Conservation (phyloP, 2,329 filamentous ascomycete genomes). For the Fonsecaea multimorphosa region DNA sequence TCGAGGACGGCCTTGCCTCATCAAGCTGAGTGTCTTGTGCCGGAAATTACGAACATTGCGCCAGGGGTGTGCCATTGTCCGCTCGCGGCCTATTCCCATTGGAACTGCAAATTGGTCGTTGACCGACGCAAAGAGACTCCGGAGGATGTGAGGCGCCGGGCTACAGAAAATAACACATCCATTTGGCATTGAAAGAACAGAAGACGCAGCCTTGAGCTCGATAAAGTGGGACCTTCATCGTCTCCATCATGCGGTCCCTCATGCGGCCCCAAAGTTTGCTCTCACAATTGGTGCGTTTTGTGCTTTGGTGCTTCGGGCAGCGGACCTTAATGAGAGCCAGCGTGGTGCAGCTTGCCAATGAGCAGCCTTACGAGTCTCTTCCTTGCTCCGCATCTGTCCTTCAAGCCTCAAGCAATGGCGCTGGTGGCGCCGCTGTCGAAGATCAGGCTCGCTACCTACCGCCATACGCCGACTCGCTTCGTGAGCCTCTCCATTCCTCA, state of each 20-base stretch:
- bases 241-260: neutral
- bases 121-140: neutral
- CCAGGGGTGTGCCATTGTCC: constrained; percentile 1
- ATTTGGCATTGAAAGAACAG: neutral
- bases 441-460: constrained; percentile 2
- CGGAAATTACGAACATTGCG: constrained; percentile 9
- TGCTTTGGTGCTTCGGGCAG: neutral
- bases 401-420: neutral
- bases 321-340: neutral
- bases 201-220: constrained; percentile 1
- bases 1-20: neutral
- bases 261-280: too few species aligned
- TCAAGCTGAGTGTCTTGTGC: neutral
- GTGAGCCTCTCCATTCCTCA: neutral
- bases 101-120: constrained; percentile 4
- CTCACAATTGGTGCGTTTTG: constrained; percentile 6
- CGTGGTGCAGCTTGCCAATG: neutral
- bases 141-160: constrained; percentile 8
- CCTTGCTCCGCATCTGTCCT: neutral
- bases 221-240: neutral
- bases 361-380: neutral
- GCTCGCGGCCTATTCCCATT: neutral
- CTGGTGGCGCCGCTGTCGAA: neutral
- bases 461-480: neutral
- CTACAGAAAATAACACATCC: neutral